Evolutionary conservation across 768 basidiomycete genomes (phyloP), one percentile per base, ranked within the genome.

Genomic region (Candolleomyces aberdarensis): DNA sequence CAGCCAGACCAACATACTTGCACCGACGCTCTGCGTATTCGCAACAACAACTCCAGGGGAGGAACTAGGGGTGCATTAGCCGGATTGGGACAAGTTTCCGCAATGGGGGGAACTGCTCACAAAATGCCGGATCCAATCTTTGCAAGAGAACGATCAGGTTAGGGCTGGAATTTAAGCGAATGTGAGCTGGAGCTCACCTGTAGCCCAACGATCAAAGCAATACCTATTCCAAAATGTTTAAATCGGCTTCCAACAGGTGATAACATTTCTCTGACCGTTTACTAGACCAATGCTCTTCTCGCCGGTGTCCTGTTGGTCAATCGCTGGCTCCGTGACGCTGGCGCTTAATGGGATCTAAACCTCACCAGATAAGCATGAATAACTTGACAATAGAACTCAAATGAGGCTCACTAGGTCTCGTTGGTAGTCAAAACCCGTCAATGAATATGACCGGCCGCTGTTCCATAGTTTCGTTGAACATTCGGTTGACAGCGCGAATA

Each of bases 111-210:
- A 17, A 36, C 13, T 20, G 50, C 88, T 64, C 69, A 94, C 92
- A 96, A 97, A 61, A 97, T 97, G 39, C 94, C 94, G 17, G 94
- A 96, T 15, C 94, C 94, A 73, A 94, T 91, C 87, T 91, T 50
- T 47, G 48, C 44, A 41, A 54, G 15, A 31, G 43, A 8, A 36
- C 11, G 26, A 26, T 26, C 26, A 3, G 40, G 41, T 46, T 62
- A 20, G 63, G 31, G 39, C 19, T 31, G 19, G 19, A n/a, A 22
- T 22, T 26, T 22, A 7, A 51, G 8, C 41, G 19, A 19, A 10
- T 19, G 26, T 26, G 4, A 0, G 32, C 31, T 44, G 32, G 59
- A 20, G 65, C 74, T 66, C 68, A 89, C 90, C 80, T 96, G 94
- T 65, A 85, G 73, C 7, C 94, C 93, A 17, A 91, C 86, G 63